Conservation (phyloP, 176 grass and related monocot species). For the Saccharum officinarum region DNA sequence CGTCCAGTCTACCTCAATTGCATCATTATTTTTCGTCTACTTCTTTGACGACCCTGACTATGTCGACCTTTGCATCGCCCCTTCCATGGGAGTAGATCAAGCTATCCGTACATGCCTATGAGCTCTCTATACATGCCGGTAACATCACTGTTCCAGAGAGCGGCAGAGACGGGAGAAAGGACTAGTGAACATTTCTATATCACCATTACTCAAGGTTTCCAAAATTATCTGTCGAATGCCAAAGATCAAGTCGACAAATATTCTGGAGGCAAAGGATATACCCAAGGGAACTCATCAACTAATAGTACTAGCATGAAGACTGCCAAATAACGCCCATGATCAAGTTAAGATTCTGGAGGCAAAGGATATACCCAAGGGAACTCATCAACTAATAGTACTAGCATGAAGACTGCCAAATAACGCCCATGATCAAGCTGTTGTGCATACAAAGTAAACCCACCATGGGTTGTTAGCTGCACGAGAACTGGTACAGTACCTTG, state of each 20-base stretch:
- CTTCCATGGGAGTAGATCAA: too few species aligned
- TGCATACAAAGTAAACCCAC: neutral
- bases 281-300: neutral
- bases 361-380: neutral
- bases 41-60: too few species aligned
- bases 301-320: constrained; percentile 21
- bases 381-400: constrained; percentile 4
- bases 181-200: too few species aligned
- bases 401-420: neutral
- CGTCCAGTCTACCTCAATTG: too few species aligned
- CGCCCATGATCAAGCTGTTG: neutral
- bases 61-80: too few species aligned
- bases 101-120: too few species aligned
- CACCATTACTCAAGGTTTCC: too few species aligned
- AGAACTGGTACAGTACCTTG: neutral
- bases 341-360: neutral
- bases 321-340: neutral
- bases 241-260: neutral
- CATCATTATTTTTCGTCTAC: too few species aligned
- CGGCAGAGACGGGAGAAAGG: too few species aligned
- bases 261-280: neutral
- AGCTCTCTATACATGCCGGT: too few species aligned
- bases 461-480: neutral
- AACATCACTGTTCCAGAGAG: too few species aligned
- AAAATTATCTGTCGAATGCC: too few species aligned